Evolutionary conservation across 148 eudicot species (phyloP).

Genomic region (Rheum nobile): DNA sequence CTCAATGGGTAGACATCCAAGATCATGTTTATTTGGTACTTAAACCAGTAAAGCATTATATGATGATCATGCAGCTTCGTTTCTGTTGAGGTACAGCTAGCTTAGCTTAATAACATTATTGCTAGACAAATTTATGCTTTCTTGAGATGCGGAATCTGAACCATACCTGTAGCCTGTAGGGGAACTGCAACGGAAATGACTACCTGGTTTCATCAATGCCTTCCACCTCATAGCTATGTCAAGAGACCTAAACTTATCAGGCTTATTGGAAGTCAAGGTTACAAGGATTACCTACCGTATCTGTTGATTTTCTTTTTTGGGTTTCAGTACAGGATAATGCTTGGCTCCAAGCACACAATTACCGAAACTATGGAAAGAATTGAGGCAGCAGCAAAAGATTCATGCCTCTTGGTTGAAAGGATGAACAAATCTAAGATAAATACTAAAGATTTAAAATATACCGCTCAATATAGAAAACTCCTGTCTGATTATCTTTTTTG

Average conservation of each 20-base stretch:
- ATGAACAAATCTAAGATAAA: conserved; percentile 36
- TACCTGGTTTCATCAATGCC: too few species aligned
- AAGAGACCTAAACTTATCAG: too few species aligned
- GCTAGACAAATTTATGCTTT: background rate
- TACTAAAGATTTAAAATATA: too few species aligned
- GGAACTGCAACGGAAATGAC: too few species aligned
- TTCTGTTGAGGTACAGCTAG: conserved; percentile 26
- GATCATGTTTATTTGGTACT: background rate
- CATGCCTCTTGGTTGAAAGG: conserved; percentile 30
- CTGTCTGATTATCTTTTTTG: background rate
- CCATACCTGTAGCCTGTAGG: too few species aligned
- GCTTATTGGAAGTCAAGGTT: too few species aligned
- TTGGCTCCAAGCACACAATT: conserved; percentile 36
- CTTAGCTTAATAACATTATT: background rate
- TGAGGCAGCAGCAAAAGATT: conserved; percentile 43
- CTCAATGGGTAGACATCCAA: background rate
- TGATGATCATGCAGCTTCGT: conserved; percentile 21
- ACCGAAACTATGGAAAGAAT: conserved; percentile 35
- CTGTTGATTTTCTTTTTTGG: too few species aligned
- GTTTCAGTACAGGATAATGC: too few species aligned
- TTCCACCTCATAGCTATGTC: too few species aligned
- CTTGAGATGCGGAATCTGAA: background rate
- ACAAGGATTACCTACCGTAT: too few species aligned
- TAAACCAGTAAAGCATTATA: background rate
- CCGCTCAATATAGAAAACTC: too few species aligned